phyloP scores from a whole-genome alignment of 2,329 filamentous ascomycete genomes.

The Plectosphaerella plurivora region DNA sequence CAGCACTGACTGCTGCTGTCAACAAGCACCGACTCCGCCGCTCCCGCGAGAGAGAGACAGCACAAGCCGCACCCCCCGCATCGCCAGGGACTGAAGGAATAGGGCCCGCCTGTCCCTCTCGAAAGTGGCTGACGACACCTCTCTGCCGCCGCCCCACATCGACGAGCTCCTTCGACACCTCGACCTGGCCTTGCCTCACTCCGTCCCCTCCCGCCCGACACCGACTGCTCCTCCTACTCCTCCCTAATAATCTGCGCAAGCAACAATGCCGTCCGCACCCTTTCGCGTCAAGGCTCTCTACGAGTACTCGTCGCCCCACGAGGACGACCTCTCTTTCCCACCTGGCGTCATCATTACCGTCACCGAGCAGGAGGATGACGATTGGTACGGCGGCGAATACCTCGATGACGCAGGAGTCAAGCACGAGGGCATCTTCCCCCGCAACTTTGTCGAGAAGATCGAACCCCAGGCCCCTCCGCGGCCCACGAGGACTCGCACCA shows the following conservation, averaged over 20 bases:
- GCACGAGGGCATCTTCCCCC: conserved; percentile 84
- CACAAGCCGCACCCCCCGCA: not conserved
- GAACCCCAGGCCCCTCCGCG: conserved; percentile 87
- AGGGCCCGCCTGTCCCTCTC: not conserved
- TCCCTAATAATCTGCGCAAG: not conserved
- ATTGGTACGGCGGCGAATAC: conserved; percentile 93
- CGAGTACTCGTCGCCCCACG: conserved; percentile 88
- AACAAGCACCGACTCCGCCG: not conserved
- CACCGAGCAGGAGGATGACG: conserved; percentile 84
- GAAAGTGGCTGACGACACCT: conserved; percentile 2
- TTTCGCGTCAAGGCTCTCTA: conserved; percentile 97
- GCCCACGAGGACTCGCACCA: conserved; percentile 68
- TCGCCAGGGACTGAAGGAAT: not conserved
- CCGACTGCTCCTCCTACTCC: not conserved
- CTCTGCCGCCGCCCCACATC: not conserved
- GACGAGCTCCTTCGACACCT: not conserved
- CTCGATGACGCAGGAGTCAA: conserved; percentile 68
- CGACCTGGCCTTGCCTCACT: not conserved
- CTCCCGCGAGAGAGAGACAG: not conserved
- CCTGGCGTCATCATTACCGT: conserved; percentile 89
- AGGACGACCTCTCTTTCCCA: conserved; percentile 88
- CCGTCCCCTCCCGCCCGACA: not conserved
- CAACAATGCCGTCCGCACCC: conserved; percentile 41
- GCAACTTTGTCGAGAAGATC: conserved; percentile 96
- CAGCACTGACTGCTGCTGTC: not conserved